Conservation (phyloP, 2,329 filamentous ascomycete genomes). For the Pseudocercospora musae region DNA sequence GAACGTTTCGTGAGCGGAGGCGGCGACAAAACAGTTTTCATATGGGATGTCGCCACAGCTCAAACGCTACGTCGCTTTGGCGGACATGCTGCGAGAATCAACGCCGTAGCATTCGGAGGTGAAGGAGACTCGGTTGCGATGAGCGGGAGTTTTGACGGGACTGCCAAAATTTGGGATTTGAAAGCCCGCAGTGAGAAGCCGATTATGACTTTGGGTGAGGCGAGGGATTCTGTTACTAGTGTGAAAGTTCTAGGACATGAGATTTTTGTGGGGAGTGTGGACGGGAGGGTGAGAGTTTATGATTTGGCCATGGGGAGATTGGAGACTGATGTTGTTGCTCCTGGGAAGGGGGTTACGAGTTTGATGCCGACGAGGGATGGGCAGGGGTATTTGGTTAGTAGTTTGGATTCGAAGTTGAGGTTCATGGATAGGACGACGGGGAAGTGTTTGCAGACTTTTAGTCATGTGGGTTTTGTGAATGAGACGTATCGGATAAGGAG, state of each 20-base stretch:
- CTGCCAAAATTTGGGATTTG: conserved; percentile 72
- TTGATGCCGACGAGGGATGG: conserved; percentile 68
- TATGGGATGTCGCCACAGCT: conserved; percentile 88
- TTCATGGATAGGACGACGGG: conserved; percentile 78
- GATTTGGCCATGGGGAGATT: conserved; percentile 74
- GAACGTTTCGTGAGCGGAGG: conserved; percentile 81
- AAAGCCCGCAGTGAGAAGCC: conserved; percentile 57
- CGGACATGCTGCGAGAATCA: conserved; percentile 65
- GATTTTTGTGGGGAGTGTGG: conserved; percentile 75
- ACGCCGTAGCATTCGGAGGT: conserved; percentile 75
- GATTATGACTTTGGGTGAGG: conserved; percentile 70
- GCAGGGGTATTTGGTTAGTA: conserved; percentile 69
- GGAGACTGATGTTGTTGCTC: conserved; percentile 64
- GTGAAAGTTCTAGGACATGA: conserved; percentile 44
- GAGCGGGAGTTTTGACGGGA: conserved; percentile 71
- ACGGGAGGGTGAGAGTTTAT: conserved; percentile 77
- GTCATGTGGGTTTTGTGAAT: conserved; percentile 58
- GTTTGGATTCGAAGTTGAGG: conserved; percentile 71
- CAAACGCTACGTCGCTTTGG: conserved; percentile 73
- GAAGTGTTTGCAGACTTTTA: conserved; percentile 69
- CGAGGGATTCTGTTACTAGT: conserved; percentile 62
- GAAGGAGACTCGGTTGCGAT: conserved; percentile 67
- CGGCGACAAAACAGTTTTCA: conserved; percentile 84
- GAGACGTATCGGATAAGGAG: conserved; percentile 71
- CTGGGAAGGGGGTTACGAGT: conserved; percentile 62